phyloP scores from a whole-genome alignment of 805 yeast genomes.

The Saccharomycopsis synnaedendra region DNA sequence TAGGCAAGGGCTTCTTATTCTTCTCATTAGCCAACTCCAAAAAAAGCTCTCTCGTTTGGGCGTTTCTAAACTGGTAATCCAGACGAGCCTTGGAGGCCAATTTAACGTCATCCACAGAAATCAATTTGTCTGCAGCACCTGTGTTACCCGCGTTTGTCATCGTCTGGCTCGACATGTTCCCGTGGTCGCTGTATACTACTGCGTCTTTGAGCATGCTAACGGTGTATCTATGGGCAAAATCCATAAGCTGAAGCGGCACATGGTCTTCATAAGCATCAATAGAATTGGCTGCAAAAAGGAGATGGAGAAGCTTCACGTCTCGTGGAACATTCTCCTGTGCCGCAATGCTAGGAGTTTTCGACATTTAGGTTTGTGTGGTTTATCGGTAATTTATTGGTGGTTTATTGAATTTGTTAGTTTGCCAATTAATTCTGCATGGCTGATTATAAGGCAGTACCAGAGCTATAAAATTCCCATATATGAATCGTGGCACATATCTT shows the following conservation, averaged over 20 bases:
- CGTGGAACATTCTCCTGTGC: conserved; percentile 38
- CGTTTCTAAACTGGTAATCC: conserved; percentile 85
- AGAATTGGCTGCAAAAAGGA: conserved; percentile 88
- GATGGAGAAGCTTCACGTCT: conserved; percentile 82
- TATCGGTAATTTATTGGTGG: no score
- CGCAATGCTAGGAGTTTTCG: no score
- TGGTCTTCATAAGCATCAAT: conserved; percentile 89
- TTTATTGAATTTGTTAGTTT: no score
- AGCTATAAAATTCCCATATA: no score
- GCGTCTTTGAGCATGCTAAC: conserved; percentile 84
- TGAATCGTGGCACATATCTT: no score
- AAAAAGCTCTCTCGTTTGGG: conserved; percentile 85
- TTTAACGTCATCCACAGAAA: conserved; percentile 83
- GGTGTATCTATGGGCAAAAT: conserved; percentile 88
- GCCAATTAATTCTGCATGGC: no score
- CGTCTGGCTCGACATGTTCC: conserved; percentile 26
- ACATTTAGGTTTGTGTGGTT: no score
- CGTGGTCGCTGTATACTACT: conserved; percentile 76
- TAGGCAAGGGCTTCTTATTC: conserved; percentile 81
- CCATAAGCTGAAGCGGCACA: conserved; percentile 93
- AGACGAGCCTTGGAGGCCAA: conserved; percentile 89
- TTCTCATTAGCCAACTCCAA: conserved; percentile 88
- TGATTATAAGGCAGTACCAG: no score
- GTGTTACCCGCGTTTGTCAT: conserved; percentile 28
- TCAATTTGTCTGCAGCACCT: conserved; percentile 31